Evolutionary conservation across 306 rosid genomes (phyloP), one percentile per base, ranked within the genome.

Genomic region (Vachellia pachyceras): DNA sequence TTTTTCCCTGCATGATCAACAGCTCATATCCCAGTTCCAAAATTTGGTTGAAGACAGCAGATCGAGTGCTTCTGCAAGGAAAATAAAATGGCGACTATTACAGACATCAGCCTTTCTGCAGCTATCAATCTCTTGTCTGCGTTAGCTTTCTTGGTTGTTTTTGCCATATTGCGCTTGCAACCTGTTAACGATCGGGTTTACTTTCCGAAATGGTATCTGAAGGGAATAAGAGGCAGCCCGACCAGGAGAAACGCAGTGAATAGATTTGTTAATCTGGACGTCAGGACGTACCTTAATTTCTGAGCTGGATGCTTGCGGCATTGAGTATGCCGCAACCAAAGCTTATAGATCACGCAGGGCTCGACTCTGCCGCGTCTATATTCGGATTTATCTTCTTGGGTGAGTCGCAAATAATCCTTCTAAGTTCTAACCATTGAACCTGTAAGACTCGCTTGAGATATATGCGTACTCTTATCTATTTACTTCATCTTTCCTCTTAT

Each of bases 231-330:
- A 86, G 87, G 89, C 67, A 95, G 94, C 66, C 98, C 98, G 3
- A 83, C 83, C 10, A 69, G 73, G 2, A 89, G 84, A 50, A 50
- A 88, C 10, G 0, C 5, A 13, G 86, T 83, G 6, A 81, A 79
- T 67, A 92, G 85, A 46, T 88, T 92, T 79, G 88, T 95, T 60
- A 95, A 95, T 80, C 86, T 95, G 80, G 95, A 95, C 57, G 42
- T 33, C 14, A 71, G 75, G 3, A 88, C 89, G 36, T 92, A 92
- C 72, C 4, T 90, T 14, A 92, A 83, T 86, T 95, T 72, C 87
- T 91, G 61, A 92, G 88, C 73, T 95, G 98, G 98, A 95, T 95
- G 97, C 97, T 94, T 44, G 97, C 98, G 10, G 98, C 97, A 13
- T 80, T 92, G 86, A 86, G 79, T 63, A 95, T 95, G 98, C 97